Percentiles rank a stretch among this genome's conserved stretches.
Evolutionary conservation across 225 moss, liverwort and hornwort genomes (phyloP).

Genomic region (Straminergon stramineum): DNA sequence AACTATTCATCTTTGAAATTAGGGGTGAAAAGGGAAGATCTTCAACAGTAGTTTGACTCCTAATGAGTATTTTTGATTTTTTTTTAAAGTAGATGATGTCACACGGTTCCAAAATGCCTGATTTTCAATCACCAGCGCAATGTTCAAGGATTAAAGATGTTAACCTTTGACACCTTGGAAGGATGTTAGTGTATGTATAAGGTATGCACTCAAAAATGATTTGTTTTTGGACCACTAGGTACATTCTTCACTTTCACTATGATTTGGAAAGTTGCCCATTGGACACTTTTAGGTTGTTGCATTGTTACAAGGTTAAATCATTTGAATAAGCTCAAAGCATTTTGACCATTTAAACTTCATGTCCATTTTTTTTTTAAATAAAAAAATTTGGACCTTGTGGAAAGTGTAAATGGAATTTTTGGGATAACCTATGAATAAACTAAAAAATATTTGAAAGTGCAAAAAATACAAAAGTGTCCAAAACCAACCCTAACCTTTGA

Average conservation of each 20-base stretch:
- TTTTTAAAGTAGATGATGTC: no score
- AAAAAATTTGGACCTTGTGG: not conserved
- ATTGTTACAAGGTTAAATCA: not conserved
- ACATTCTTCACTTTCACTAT: not conserved
- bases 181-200: not conserved
- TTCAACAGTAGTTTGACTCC: no score
- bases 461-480: not conserved
- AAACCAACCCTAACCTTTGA: no score
- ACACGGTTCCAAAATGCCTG: no score
- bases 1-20: no score
- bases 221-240: not conserved
- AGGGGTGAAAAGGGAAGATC: no score
- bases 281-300: accelerated
- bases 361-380: not conserved
- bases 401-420: not conserved
- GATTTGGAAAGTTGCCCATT: not conserved
- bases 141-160: no score
- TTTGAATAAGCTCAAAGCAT: not conserved
- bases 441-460: not conserved
- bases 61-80: no score
- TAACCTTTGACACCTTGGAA: no score
- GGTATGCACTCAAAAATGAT: not conserved
- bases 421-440: not conserved
- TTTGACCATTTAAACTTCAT: not conserved
- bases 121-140: no score